Percentiles rank a stretch among this genome's conserved stretches.
These are phyloP conservation scores for Petunia hybrid DNA, from an alignment of 305 asterid genomes.

Conservation along the genomic window DNA sequence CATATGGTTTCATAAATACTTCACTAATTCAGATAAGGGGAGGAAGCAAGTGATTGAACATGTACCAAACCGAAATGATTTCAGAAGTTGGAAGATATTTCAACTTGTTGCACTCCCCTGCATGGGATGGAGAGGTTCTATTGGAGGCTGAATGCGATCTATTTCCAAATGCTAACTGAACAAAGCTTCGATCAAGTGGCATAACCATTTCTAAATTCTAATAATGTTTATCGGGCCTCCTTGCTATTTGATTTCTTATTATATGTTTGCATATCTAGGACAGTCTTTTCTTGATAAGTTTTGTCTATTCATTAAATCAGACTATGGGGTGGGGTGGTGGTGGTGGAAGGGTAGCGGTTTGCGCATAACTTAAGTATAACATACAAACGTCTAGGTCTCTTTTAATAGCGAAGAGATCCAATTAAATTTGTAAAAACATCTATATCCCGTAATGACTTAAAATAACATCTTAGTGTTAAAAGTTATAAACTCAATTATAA, in stretches of 20 bases:
- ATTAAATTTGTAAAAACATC: neutral
- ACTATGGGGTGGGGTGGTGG: neutral
- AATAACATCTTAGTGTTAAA: neutral
- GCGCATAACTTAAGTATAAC: neutral
- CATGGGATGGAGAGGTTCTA: neutral
- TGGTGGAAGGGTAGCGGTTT: neutral
- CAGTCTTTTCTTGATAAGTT: slow-evolving; percentile 3
- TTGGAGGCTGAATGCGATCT: neutral
- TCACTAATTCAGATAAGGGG: neutral
- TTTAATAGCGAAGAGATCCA: neutral
- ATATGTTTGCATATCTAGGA: neutral
- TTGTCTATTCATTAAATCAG: neutral
- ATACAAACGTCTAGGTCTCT: neutral
- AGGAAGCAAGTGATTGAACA: slow-evolving; percentile 1
- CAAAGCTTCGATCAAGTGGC: neutral
- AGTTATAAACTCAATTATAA: neutral
- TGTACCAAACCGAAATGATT: slow-evolving; percentile 2
- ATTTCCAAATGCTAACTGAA: neutral
- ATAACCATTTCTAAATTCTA: neutral
- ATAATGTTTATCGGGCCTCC: neutral
- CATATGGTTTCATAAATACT: neutral
- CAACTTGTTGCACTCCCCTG: neutral
- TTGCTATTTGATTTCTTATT: slow-evolving; percentile 4
- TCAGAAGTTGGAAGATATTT: neutral
- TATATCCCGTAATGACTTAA: neutral